Base-by-base conservation (phyloP, 495 filamentous ascomycete species). In the Elaphomyces granulatus region DNA sequence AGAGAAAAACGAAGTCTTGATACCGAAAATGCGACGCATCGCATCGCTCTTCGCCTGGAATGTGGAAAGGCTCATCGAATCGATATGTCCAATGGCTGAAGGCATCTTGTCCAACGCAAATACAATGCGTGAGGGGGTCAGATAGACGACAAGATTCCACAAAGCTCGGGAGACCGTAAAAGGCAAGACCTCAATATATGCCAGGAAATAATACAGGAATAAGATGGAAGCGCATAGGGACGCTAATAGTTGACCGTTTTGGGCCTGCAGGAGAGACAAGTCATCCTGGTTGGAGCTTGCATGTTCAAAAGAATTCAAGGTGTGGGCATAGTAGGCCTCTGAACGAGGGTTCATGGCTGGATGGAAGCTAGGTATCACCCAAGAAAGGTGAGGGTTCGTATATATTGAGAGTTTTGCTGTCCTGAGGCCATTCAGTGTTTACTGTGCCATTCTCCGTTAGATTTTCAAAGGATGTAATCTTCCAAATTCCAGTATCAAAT, bases 1-100 rank as follows among this genome's bases (percentile, higher is more conserved):
- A 15, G 67, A 58, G 18, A 70, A 61, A 8, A 80, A 53, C 14
- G 67, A 63, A 19, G 21, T 32, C 36, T 80, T 72, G 39, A 87
- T 51, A 0, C 82, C 75, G 30, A 90, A 50, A 34, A 85, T 67
- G 32, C 74, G 72, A 47, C 70, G 62, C 59, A 88, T 68, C 4
- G 72, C 67, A 43, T 81, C 75, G 50, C 72, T 79, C 55, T 88
- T 92, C 6, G 43, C 45, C 19, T 59, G 48, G 8, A 52, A 55
- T 37, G 1, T 47, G 26, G 20, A 34, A 44, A 15, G 33, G 8
- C 37, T 51, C 51, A 53, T 58, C 37, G 37, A 45, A 28, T 37
- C 35, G 35, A 45, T 23, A 43, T 33, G 26, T 32, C 45, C 14
- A 41, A 54, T 45, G 15, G 38, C 40, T 4, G 50, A 41, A 9